Evolutionary conservation across 2,329 filamentous ascomycete genomes (phyloP).

Genomic region (Biscogniauxia mediterranea): DNA sequence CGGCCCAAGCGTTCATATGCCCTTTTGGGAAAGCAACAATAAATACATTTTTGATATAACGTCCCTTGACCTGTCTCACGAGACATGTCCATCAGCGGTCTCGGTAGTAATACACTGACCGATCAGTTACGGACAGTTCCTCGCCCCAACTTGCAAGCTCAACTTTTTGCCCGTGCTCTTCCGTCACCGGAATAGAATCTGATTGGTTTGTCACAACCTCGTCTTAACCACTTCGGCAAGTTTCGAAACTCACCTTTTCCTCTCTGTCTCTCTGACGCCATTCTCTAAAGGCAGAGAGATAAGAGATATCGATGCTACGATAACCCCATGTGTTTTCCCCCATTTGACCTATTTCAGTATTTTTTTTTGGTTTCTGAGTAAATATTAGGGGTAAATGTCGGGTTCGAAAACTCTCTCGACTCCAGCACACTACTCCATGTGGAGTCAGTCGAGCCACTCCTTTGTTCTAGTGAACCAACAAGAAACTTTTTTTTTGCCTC

Average conservation of each 20-base stretch:
- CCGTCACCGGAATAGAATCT: constrained; percentile 17
- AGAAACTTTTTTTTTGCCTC: constrained; percentile 18
- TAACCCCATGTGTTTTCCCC: constrained; percentile 1
- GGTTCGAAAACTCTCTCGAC: neutral
- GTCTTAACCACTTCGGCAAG: neutral
- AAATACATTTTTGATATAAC: neutral
- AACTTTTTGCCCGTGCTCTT: neutral
- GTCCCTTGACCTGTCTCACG: neutral
- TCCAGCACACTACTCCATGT: neutral
- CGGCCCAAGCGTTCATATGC: neutral
- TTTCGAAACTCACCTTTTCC: neutral
- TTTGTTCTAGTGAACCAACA: constrained; percentile 21
- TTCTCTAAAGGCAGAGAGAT: neutral
- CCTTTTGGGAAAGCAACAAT: neutral
- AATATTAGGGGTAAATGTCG: too few species aligned
- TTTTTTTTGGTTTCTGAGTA: neutral
- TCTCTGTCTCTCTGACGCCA: neutral
- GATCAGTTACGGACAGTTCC: neutral
- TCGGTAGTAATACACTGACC: neutral
- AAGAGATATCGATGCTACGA: neutral
- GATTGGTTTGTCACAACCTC: constrained; percentile 11
- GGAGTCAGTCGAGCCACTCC: constrained; percentile 16
- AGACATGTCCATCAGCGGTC: neutral
- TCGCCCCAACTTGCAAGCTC: neutral
- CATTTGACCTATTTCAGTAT: constrained; percentile 2